Conservation (phyloP, 306 rosid species). For the Glycine latifolia region DNA sequence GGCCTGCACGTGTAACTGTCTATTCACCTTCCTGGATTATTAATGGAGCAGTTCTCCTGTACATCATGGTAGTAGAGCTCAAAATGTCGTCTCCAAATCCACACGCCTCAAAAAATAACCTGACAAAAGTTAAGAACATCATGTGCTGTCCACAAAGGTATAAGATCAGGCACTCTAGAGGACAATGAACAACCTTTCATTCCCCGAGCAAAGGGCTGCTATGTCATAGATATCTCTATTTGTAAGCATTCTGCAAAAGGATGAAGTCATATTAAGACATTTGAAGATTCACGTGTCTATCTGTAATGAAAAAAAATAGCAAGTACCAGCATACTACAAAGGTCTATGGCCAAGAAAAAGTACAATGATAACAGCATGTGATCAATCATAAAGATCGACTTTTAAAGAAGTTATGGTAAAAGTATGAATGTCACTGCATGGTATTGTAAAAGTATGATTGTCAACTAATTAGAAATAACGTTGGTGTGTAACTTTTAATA, state of each 20-base stretch:
- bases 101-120: slow-evolving; percentile 82
- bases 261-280: slow-evolving; percentile 3
- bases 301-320: slow-evolving; percentile 1
- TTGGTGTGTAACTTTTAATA: too few relatives aligned
- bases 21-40: slow-evolving; percentile 53
- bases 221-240: slow-evolving; percentile 61
- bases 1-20: slow-evolving; percentile 54
- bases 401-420: too few relatives aligned
- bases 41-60: slow-evolving; percentile 54
- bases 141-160: slow-evolving; percentile 25
- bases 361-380: not conserved
- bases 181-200: slow-evolving; percentile 65
- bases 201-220: slow-evolving; percentile 73
- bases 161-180: slow-evolving; percentile 26
- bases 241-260: slow-evolving; percentile 66
- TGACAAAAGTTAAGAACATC: slow-evolving; percentile 47
- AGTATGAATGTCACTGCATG: too few relatives aligned
- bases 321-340: slow-evolving; percentile 4
- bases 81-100: slow-evolving; percentile 81
- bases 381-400: slow-evolving; percentile 5
- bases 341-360: slow-evolving; percentile 18
- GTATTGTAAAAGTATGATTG: too few relatives aligned
- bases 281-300: slow-evolving; percentile 21
- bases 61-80: slow-evolving; percentile 81
- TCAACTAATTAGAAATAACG: too few relatives aligned